Percentiles rank a stretch among this genome's conserved stretches.
Evolutionary conservation across 305 asterid genomes (phyloP).

Genomic region (Fraxinus paxiana): DNA sequence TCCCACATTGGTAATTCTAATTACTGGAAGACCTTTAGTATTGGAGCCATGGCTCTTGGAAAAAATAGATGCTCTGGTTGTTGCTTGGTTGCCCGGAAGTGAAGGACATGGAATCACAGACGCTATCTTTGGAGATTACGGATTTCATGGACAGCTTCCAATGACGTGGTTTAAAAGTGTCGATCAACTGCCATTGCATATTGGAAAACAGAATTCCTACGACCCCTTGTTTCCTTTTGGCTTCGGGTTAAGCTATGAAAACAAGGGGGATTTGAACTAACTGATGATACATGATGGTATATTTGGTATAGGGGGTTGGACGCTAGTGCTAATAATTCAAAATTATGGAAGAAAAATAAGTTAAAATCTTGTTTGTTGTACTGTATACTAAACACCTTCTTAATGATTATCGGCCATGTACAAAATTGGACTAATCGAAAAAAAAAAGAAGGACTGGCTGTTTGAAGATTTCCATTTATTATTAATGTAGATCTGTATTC

Average conservation of each 20-base stretch:
- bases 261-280: background rate
- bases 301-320: background rate
- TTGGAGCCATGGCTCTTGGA: slow-evolving; percentile 50
- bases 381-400: background rate
- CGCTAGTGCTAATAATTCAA: background rate
- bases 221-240: slow-evolving; percentile 69
- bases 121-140: slow-evolving; percentile 67
- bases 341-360: background rate
- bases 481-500: background rate
- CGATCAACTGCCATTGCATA: slow-evolving; percentile 59
- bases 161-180: slow-evolving; percentile 67
- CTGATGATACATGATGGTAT: background rate
- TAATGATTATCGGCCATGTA: background rate
- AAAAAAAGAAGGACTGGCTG: background rate
- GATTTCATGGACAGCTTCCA: slow-evolving; percentile 67
- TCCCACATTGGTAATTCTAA: slow-evolving; percentile 56
- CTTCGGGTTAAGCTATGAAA: slow-evolving; percentile 50
- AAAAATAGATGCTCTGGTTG: slow-evolving; percentile 58
- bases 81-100: slow-evolving; percentile 88
- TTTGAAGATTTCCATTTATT: background rate
- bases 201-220: slow-evolving; percentile 34
- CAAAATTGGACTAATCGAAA: background rate
- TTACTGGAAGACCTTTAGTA: slow-evolving; percentile 73
- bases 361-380: background rate
- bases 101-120: slow-evolving; percentile 68